Conservation (phyloP, 2,329 filamentous ascomycete species). For the Neopestalotiopsis clavispora region DNA sequence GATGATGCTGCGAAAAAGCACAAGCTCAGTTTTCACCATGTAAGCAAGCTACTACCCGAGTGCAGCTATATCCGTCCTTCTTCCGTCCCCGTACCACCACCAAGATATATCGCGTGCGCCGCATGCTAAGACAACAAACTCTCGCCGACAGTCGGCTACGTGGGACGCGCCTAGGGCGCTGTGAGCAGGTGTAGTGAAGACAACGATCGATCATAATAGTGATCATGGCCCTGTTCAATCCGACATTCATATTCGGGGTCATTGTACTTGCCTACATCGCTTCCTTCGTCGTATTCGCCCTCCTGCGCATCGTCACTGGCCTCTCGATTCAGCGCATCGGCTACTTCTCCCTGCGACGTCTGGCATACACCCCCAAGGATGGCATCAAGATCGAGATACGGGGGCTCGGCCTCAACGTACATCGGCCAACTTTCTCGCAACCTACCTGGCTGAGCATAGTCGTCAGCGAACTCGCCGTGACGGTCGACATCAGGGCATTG, state of each 20-base stretch:
- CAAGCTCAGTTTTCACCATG: conserved; percentile 12
- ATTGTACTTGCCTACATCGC: conserved; percentile 85
- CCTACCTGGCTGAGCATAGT: conserved; percentile 96
- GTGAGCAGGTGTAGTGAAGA: conserved; percentile 23
- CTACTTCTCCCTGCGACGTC: conserved; percentile 87
- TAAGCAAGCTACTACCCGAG: conserved; percentile 1
- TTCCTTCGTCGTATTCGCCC: conserved; percentile 91
- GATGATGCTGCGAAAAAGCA: conserved; percentile 13
- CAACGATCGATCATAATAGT: conserved; percentile 15
- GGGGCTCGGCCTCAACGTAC: conserved; percentile 83
- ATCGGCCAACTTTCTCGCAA: conserved; percentile 94
- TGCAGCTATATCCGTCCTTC: not conserved
- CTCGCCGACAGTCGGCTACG: conserved; percentile 26
- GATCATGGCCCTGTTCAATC: conserved; percentile 69
- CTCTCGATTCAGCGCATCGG: conserved; percentile 95
- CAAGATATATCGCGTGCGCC: not conserved
- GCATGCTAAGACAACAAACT: conserved; percentile 8
- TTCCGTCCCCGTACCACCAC: not conserved
- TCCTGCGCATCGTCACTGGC: conserved; percentile 89
- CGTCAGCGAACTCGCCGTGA: conserved; percentile 83
- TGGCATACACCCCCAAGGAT: conserved; percentile 88
- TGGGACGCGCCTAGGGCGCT: conserved; percentile 32
- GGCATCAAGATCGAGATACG: conserved; percentile 89
- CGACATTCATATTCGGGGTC: conserved; percentile 86
- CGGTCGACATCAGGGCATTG: conserved; percentile 75